These are phyloP conservation scores for Sergeia podlipaevii DNA, from an alignment of 208 protist species.

Conservation along the genomic window DNA sequence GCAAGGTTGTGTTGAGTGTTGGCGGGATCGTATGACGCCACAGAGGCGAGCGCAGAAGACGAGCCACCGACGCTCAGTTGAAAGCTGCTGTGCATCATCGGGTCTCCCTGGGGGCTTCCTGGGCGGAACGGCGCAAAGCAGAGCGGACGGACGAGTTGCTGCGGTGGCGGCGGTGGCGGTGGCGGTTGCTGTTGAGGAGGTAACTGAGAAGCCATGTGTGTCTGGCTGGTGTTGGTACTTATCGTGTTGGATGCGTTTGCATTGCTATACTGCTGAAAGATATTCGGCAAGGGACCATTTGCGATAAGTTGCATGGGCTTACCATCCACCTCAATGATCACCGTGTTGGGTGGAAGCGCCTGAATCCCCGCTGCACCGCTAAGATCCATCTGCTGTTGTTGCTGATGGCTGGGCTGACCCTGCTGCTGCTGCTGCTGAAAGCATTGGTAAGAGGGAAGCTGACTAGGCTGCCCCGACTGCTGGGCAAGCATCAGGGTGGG, in stretches of 20 bases:
- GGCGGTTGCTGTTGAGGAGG: neutral
- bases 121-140: slow-evolving; percentile 22
- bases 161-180: neutral
- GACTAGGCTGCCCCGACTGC: neutral
- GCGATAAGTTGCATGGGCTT: slow-evolving; percentile 22
- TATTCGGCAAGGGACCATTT: neutral
- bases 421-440: slow-evolving; percentile 11
- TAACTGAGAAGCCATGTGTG: too few species aligned
- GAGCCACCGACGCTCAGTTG: slow-evolving; percentile 7
- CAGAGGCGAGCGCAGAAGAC: slow-evolving; percentile 12
- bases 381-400: too few species aligned
- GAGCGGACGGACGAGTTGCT: slow-evolving; percentile 17
- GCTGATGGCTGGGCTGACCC: neutral
- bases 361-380: too few species aligned
- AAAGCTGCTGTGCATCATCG: slow-evolving; percentile 23
- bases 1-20: slow-evolving; percentile 4
- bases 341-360: too few species aligned
- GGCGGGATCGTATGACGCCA: slow-evolving; percentile 7
- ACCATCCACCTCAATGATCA: slow-evolving; percentile 19
- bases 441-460: too few species aligned
- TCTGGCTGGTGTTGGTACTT: neutral
- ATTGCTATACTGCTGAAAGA: slow-evolving; percentile 14
- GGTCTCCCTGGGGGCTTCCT: slow-evolving; percentile 13
- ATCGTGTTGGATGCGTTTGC: neutral
- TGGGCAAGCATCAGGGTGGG: slow-evolving; percentile 19